Percentiles rank a stretch among this genome's conserved stretches.
phyloP scores from a whole-genome alignment of 2,329 filamentous ascomycete genomes.

The Exophiala sp. region DNA sequence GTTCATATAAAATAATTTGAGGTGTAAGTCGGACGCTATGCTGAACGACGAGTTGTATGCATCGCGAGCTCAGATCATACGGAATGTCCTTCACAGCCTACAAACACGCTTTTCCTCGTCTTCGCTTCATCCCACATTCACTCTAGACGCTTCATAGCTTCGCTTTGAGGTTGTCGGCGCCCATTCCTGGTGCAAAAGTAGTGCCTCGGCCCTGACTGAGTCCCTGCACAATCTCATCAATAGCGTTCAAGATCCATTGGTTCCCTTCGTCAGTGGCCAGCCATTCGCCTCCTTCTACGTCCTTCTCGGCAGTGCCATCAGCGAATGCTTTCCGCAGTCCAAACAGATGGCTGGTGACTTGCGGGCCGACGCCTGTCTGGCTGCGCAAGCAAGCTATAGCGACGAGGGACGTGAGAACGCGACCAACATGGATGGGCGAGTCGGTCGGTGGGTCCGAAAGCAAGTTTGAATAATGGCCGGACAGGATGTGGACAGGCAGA shows the following conservation, averaged over 20 bases:
- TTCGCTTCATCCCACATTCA: no score
- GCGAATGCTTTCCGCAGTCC: constrained; percentile 72
- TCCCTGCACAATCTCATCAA: constrained; percentile 58
- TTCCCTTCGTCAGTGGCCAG: constrained; percentile 63
- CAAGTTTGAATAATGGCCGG: constrained; percentile 69
- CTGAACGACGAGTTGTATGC: no score
- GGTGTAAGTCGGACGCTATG: no score
- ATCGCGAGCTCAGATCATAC: no score
- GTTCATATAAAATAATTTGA: no score
- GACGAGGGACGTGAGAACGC: constrained; percentile 68
- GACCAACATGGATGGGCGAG: constrained; percentile 56
- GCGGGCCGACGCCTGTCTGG: constrained; percentile 77
- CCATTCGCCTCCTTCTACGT: constrained; percentile 56
- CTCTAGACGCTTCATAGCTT: constrained; percentile 7
- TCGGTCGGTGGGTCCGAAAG: constrained; percentile 63
- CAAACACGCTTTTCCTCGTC: no score
- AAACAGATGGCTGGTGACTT: constrained; percentile 78
- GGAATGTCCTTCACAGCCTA: no score
- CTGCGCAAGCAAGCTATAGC: constrained; percentile 71
- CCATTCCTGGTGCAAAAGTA: constrained; percentile 54
- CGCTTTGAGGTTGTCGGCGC: constrained; percentile 37
- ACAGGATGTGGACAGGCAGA: constrained; percentile 74
- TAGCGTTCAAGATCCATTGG: constrained; percentile 59
- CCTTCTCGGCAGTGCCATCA: constrained; percentile 57
- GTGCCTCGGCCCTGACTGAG: constrained; percentile 49